These are phyloP conservation scores for Filosporella fistucella DNA, from an alignment of 495 filamentous ascomycete genomes.

Conservation along the genomic window DNA sequence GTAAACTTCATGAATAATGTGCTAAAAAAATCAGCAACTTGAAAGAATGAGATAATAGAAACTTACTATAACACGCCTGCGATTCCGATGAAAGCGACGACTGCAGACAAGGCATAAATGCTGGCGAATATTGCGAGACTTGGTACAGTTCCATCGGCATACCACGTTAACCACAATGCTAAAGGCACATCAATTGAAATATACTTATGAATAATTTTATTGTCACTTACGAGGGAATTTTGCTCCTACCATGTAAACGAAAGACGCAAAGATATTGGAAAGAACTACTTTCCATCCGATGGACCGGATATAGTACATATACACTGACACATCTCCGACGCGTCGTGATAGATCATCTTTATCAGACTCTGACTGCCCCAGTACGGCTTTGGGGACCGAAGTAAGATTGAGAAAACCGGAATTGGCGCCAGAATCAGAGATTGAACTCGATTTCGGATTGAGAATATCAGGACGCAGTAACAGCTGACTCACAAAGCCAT, in stretches of 20 bases:
- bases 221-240: constrained; percentile 9
- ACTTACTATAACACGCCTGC: background rate
- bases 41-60: background rate
- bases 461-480: constrained; percentile 2
- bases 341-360: constrained; percentile 6
- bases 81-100: background rate
- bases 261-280: background rate
- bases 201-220: background rate
- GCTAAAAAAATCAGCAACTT: background rate
- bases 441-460: background rate
- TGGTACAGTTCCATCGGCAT: background rate
- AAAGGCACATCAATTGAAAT: background rate
- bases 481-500: constrained; percentile 10
- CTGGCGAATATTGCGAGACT: constrained; percentile 4
- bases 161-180: constrained; percentile 10
- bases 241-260: background rate
- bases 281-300: constrained; percentile 7
- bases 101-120: background rate
- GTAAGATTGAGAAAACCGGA: background rate
- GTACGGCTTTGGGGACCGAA: background rate
- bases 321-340: constrained; percentile 7
- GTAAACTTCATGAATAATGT: constrained; percentile 4
- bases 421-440: too few relatives aligned
- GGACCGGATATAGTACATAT: constrained; percentile 11
- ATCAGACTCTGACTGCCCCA: background rate